Evolutionary conservation across 2,329 filamentous ascomycete species (phyloP).

Genomic region (Clarireedia homoeocarpa): DNA sequence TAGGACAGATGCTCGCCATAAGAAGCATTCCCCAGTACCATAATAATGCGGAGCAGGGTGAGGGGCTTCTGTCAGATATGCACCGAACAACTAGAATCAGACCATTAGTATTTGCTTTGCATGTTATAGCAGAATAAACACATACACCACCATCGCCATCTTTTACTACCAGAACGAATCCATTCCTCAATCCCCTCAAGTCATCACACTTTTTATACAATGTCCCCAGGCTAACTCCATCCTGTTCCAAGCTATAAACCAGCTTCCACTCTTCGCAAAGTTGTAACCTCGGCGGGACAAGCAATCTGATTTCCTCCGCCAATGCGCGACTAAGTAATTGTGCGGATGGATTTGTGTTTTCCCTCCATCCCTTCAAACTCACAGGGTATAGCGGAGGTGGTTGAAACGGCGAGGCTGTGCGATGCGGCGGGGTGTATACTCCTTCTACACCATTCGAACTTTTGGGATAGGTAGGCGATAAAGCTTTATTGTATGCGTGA

Average conservation of each 20-base stretch:
- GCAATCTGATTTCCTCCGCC: constrained; percentile 86
- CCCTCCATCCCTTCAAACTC: constrained; percentile 56
- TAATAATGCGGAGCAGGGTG: constrained; percentile 79
- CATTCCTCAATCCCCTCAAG: constrained; percentile 62
- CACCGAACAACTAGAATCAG: constrained; percentile 66
- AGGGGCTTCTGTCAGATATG: constrained; percentile 85
- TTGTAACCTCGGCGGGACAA: constrained; percentile 80
- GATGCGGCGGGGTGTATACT: constrained; percentile 31
- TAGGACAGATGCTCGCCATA: constrained; percentile 70
- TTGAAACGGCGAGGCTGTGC: constrained; percentile 70
- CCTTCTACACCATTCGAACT: constrained; percentile 17
- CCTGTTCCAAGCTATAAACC: constrained; percentile 82
- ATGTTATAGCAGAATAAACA: constrained; percentile 19
- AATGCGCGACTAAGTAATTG: constrained; percentile 64
- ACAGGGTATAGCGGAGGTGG: constrained; percentile 84
- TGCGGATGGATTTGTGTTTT: constrained; percentile 49
- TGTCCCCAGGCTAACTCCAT: constrained; percentile 81
- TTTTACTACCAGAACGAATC: constrained; percentile 81
- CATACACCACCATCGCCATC: constrained; percentile 69
- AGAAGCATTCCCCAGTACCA: constrained; percentile 92
- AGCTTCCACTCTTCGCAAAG: constrained; percentile 82
- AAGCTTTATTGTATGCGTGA: constrained; percentile 8
- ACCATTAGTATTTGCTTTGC: not conserved
- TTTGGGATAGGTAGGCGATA: not conserved
- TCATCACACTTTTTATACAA: constrained; percentile 72